Evolutionary conservation across 305 asterid species (phyloP).

Genomic region (Striga hermonthica): DNA sequence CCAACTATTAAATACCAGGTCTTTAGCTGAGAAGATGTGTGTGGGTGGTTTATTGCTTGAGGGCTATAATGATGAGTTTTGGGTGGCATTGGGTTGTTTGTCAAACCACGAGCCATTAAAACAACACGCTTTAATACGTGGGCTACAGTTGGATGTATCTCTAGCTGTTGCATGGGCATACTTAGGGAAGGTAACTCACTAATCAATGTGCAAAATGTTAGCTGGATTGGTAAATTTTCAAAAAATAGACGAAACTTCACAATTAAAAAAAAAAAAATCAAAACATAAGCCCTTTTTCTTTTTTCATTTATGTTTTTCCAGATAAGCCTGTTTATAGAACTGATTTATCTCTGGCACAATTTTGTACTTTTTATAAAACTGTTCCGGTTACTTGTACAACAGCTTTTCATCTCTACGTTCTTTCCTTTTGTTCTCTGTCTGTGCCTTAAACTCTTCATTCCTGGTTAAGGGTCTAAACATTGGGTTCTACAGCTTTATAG

Average conservation of each 20-base stretch:
- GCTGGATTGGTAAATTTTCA: conserved; percentile 21
- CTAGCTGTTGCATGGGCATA: conserved; percentile 96
- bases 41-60: conserved; percentile 76
- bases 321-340: background rate
- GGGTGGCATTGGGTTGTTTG: conserved; percentile 94
- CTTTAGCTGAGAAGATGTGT: conserved; percentile 92
- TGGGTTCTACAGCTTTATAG: conserved; percentile 66
- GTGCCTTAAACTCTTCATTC: conserved; percentile 15
- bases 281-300: background rate
- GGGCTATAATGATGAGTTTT: conserved; percentile 82
- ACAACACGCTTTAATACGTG: conserved; percentile 92
- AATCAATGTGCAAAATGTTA: conserved; percentile 1
- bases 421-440: conserved; percentile 20
- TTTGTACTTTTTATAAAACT: conserved; percentile 3
- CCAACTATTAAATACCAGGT: conserved; percentile 50
- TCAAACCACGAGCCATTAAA: conserved; percentile 56
- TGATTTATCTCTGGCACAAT: background rate
- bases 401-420: conserved; percentile 2
- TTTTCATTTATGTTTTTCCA: background rate
- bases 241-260: conserved; percentile 14
- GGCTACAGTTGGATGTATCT: conserved; percentile 80
- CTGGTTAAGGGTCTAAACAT: conserved; percentile 29
- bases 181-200: conserved; percentile 72
- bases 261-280: background rate
- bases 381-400: conserved; percentile 16